phyloP scores from a whole-genome alignment of 495 filamentous ascomycete genomes.

The Trypethelium eluteriae region DNA sequence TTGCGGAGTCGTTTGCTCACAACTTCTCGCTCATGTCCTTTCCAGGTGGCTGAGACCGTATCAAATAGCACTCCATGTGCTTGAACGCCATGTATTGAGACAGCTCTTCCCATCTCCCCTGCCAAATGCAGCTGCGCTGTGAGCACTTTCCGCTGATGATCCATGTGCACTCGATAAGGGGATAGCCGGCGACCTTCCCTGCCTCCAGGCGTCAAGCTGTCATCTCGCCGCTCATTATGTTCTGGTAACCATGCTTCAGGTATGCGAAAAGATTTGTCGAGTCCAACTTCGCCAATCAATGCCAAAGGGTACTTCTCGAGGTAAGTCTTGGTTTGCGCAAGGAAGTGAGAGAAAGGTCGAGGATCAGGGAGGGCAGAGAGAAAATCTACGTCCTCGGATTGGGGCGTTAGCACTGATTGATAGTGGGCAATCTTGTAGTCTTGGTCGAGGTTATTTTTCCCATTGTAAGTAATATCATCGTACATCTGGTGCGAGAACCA shows the following conservation, averaged over 20 bases:
- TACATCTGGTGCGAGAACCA: slow-evolving; percentile 92
- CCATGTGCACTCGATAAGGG: slow-evolving; percentile 63
- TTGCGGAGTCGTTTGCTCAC: slow-evolving; percentile 56
- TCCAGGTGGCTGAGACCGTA: slow-evolving; percentile 66
- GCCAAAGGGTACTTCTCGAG: slow-evolving; percentile 58
- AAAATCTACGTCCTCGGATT: slow-evolving; percentile 53
- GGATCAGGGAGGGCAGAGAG: slow-evolving; percentile 63
- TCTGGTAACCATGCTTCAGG: slow-evolving; percentile 55
- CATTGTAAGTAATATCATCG: slow-evolving; percentile 47
- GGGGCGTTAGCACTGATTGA: slow-evolving; percentile 53
- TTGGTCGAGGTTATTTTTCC: slow-evolving; percentile 35
- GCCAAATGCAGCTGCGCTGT: slow-evolving; percentile 79
- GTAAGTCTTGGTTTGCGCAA: slow-evolving; percentile 56
- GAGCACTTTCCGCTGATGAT: slow-evolving; percentile 70
- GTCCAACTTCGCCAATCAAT: slow-evolving; percentile 79
- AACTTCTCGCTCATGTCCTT: slow-evolving; percentile 66
- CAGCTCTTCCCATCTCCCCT: slow-evolving; percentile 69
- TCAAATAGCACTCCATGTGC: slow-evolving; percentile 79
- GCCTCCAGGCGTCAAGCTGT: slow-evolving; percentile 65
- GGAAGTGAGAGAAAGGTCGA: slow-evolving; percentile 54
- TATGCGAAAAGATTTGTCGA: slow-evolving; percentile 80
- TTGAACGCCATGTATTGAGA: slow-evolving; percentile 86
- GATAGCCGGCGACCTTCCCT: slow-evolving; percentile 70
- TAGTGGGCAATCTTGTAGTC: slow-evolving; percentile 64
- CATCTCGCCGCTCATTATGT: slow-evolving; percentile 47